phyloP scores from a whole-genome alignment of 352 stramenopile genomes.

The Globisporangium cystogenes region DNA sequence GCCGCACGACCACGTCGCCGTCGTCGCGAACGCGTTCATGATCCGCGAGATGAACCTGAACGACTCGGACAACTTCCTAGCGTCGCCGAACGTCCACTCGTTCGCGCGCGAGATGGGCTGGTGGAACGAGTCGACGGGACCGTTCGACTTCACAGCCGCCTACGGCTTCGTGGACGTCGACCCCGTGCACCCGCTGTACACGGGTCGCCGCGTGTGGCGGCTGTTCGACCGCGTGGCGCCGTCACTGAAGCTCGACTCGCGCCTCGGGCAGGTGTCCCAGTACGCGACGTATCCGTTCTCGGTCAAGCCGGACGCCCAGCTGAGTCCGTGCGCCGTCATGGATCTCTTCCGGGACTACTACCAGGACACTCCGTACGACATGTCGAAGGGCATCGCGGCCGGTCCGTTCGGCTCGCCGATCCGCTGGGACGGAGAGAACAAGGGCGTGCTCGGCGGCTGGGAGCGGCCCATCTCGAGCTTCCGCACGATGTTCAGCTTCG shows the following conservation, averaged over 20 bases:
- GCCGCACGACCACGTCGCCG: slow-evolving; percentile 84
- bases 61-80: slow-evolving; percentile 84
- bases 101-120: slow-evolving; percentile 84
- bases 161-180: slow-evolving; percentile 65
- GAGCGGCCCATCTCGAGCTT: slow-evolving; percentile 90
- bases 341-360: slow-evolving; percentile 82
- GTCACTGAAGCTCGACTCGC: slow-evolving; percentile 67
- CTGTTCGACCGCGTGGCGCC: slow-evolving; percentile 78
- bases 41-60: slow-evolving; percentile 86
- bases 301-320: slow-evolving; percentile 53
- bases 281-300: slow-evolving; percentile 88
- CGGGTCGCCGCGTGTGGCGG: slow-evolving; percentile 85
- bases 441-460: slow-evolving; percentile 49
- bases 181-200: slow-evolving; percentile 60
- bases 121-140: slow-evolving; percentile 48
- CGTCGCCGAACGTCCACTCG: slow-evolving; percentile 78
- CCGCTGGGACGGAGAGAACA: slow-evolving; percentile 52
- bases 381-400: slow-evolving; percentile 60
- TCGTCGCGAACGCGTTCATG: slow-evolving; percentile 91
- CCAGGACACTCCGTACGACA: slow-evolving; percentile 73
- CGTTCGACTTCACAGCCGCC: slow-evolving; percentile 65
- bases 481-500: slow-evolving; percentile 77
- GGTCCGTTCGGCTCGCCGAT: slow-evolving; percentile 87
- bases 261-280: slow-evolving; percentile 51
- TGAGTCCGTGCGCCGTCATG: slow-evolving; percentile 66